Conservation (phyloP, 129 eudicot genomes). For the Sambucus nigra region DNA sequence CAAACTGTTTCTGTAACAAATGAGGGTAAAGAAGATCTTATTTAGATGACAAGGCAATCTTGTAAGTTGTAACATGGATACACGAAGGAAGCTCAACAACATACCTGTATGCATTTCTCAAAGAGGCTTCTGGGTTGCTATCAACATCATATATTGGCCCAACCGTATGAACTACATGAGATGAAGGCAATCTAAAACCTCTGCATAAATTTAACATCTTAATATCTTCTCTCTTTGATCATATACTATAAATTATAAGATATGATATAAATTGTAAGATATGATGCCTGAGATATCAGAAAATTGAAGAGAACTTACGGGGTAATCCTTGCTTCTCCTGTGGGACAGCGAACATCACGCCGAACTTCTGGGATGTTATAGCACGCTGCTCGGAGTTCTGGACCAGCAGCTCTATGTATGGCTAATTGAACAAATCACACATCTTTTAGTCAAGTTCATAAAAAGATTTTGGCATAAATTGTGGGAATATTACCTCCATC, state of each 20-base stretch:
- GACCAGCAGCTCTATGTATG: constrained; percentile 95
- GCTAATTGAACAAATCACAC: constrained; percentile 38
- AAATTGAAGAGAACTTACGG: constrained; percentile 35
- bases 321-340: constrained; percentile 97
- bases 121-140: constrained; percentile 42
- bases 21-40: not conserved
- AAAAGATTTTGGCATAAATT: not conserved
- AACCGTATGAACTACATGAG: constrained; percentile 92
- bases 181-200: constrained; percentile 85
- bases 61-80: not conserved
- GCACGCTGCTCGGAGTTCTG: constrained; percentile 76
- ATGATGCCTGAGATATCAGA: not conserved
- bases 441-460: not conserved
- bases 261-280: too few species aligned
- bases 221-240: constrained; percentile 4
- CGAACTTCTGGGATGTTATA: constrained; percentile 70
- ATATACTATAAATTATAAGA: not conserved
- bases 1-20: constrained; percentile 63
- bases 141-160: constrained; percentile 72
- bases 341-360: constrained; percentile 92
- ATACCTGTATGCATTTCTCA: constrained; percentile 77
- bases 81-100: not conserved
- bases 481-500: constrained; percentile 67
- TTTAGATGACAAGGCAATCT: not conserved
- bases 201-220: constrained; percentile 33